Evolutionary conservation across 257 asterid species (phyloP), one percentile per base, ranked within the genome.

Genomic region (Solanum bulbocastanum): DNA sequence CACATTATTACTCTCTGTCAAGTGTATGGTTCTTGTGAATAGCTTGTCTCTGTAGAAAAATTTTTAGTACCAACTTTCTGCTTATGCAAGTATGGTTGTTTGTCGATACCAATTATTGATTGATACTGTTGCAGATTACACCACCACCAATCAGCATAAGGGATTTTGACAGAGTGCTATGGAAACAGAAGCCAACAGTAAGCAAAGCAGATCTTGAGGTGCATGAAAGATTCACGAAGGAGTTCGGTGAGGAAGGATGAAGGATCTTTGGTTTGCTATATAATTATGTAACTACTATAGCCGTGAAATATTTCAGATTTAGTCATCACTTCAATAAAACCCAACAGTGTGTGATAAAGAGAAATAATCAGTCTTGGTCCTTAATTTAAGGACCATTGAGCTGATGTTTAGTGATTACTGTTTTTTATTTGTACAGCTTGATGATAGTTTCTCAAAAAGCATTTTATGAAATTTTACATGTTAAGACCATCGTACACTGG

Each of bases 181-280:
- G 89, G 58, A 89, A 91, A 66, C 92, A 89, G 84, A 89, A 71
- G 68, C 92, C 92, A 66, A 92, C 92, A 5, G 91, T 92, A 40
- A 92, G 94, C 89, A 90, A 89, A 88, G 65, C 92, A 32, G 94
- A 92, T 78, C 91, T 92, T 39, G 92, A 90, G 10, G 90, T 92
- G 84, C 94, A 92, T 2, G 94, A 92, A 37, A 89, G 92, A 88
- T 90, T 92, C 89, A 90, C 94, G 2, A 86, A 87, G 84, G 92
- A 90, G 87, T 92, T 92, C n/a, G 94, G 94, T 18, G 92, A 90
- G 85, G 94, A 92, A 74, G 92, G 94, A 87, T 92, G 84, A 89
- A 71, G 20, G 49, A 20, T 44, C 49, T 49, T 73, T 73, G 42
- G 69, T 30, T 81, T 81, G 40, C 85, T 81, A 5, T 5, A 18